Conservation (phyloP, 805 yeast species). For the Candida pseudofarinosa region DNA sequence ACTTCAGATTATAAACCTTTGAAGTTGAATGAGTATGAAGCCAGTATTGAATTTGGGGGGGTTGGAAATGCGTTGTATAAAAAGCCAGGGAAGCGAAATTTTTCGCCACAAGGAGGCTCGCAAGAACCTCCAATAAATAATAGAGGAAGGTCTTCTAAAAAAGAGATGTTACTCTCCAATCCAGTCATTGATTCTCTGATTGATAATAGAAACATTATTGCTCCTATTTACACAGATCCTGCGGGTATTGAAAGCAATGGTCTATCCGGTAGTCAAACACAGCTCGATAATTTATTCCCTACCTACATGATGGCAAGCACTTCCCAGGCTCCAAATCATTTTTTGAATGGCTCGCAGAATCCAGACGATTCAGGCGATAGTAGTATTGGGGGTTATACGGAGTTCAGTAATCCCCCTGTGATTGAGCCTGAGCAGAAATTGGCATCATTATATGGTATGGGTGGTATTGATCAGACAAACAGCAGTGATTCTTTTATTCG, state of each 20-base stretch:
- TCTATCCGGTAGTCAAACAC: too few relatives aligned
- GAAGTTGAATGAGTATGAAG: slow-evolving; percentile 31
- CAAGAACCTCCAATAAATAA: slow-evolving; percentile 7
- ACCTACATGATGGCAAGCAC: too few relatives aligned
- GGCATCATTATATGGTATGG: not conserved
- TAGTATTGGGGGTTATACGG: too few relatives aligned
- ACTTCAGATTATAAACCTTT: slow-evolving; percentile 29
- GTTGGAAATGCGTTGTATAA: slow-evolving; percentile 24
- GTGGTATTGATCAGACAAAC: not conserved
- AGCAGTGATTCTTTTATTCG: not conserved
- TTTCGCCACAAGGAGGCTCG: slow-evolving; percentile 10
- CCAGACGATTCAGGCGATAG: too few relatives aligned
- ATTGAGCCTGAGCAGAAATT: not conserved
- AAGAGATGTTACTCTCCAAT: slow-evolving; percentile 9
- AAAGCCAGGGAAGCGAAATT: slow-evolving; percentile 9
- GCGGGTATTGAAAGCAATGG: too few relatives aligned
- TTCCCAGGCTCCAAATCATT: too few relatives aligned
- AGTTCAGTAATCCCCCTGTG: too few relatives aligned
- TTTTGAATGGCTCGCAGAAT: too few relatives aligned
- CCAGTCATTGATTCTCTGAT: not conserved
- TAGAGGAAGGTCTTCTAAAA: slow-evolving; percentile 4
- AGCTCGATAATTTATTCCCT: too few relatives aligned
- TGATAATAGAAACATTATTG: too few relatives aligned
- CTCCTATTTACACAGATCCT: too few relatives aligned
- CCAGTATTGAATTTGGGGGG: slow-evolving; percentile 39